Evolutionary conservation across 225 moss, liverwort and hornwort genomes (phyloP), one percentile per base, ranked within the genome.

Genomic region (Sphagnum tenellum): DNA sequence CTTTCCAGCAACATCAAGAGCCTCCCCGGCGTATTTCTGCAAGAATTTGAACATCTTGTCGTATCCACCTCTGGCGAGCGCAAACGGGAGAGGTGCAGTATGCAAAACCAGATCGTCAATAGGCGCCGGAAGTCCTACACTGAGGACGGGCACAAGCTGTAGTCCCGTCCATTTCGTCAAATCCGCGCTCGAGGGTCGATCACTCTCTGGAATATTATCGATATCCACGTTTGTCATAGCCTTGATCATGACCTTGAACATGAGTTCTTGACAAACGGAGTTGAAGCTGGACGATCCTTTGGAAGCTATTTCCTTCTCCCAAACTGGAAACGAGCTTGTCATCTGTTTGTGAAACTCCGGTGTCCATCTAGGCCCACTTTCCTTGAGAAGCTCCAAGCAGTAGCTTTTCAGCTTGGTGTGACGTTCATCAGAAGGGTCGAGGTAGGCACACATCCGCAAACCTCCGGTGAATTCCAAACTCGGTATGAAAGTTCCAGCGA

Each of bases 341-440:
- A 55, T 55, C 54, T 55, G 54, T 12, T 55, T 55, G 54, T 55
- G 54, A 55, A 55, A 55, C 54, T 55, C 54, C 7, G 54, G 54
- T 12, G 12, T 12, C 54, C 54, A 55, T 12, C 54, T 55, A 12
- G 54, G 12, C 8, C 8, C 54, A 7, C 54, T 12, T 12, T 7
- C 12, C 54, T 55, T 55, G 8, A 55, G 12, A 55, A 55, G 54
- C 54, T 55, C 54, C 7, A 55, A 55, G 54, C 54, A 55, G 54
- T 55, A 55, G 54, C 54, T 55, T 12, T 55, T 55, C 8, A 55
- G 54, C 8, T 7, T 12, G 8, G 54, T 55, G 54, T 55, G 54
- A 12, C 54, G 54, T 55, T 55, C 54, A 7, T 55, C 54, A 12
- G 54, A 55, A 12, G 54, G 54, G 12, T 55, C 54, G 8, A 55